Base-by-base conservation (phyloP, 257 asterid species). In the Plantago major region DNA sequence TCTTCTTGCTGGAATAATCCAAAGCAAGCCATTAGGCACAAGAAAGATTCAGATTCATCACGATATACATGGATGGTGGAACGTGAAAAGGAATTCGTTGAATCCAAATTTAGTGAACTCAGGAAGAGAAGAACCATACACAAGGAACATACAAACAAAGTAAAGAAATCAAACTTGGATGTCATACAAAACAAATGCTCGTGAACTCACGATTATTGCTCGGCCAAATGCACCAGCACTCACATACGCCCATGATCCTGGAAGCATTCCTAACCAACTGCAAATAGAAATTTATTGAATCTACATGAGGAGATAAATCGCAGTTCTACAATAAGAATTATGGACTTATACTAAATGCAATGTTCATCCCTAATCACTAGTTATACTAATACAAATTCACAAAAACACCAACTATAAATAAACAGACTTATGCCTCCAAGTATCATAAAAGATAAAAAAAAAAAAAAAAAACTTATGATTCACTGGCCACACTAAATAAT, bases 251-350 rank as follows among this genome's bases (percentile, higher is more conserved):
- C 99, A 92, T 51, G 97, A 51, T 65, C 99, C 99, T 0, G 99
- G 97, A 71, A 92, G 97, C 97, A 89, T 89, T 57, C 99, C 99
- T 51, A 92, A 67, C 97, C 99, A 92, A 74, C 99, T 92, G 90
- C 79, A 64, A 16, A 50, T 38, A 67, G 40, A 51, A 64, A 45
- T 18, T 53, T 18, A 26, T 47, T 9, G 65, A 60, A 71, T 38
- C 19, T n/a, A 42, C 46, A 59, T 53, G 66, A 60, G 46, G 66
- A 54, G 14, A 37, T 12, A 64, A 37, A 10, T 0, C 55, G 1
- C 15, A n/a, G 10, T 11, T 38, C 40, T 53, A 49, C 6, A 58
- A 45, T 28, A 10, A 22, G 26, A 22, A 54, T 22, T 8, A 17
- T 47, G 42, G 46, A 42, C 38, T 26, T 17, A 30, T 46, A 18